Percentiles rank a stretch among this genome's conserved stretches.
phyloP scores from a whole-genome alignment of 179 eudicot species.

The Silene coronaria region DNA sequence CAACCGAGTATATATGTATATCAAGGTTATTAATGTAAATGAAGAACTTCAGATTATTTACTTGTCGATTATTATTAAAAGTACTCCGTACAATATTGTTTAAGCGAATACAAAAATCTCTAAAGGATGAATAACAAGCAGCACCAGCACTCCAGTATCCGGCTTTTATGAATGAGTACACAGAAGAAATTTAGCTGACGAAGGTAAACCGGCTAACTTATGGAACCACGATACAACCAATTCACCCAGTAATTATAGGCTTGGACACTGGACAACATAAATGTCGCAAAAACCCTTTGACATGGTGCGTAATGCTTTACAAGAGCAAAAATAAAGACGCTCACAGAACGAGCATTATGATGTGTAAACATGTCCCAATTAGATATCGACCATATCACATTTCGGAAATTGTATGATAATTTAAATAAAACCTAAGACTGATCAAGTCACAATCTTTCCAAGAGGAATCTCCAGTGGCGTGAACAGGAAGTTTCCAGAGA shows the following conservation, averaged over 20 bases:
- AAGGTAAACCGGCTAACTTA: neutral
- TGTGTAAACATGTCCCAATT: constrained; percentile 1
- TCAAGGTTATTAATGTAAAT: too few relatives aligned
- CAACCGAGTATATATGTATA: too few relatives aligned
- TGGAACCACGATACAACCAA: neutral
- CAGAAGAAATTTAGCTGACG: neutral
- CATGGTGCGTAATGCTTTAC: constrained; percentile 6
- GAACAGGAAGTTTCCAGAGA: constrained; percentile 74
- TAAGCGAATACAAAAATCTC: neutral
- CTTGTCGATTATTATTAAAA: too few relatives aligned
- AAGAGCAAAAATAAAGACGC: neutral
- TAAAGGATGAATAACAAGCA: neutral
- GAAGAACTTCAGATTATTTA: too few relatives aligned
- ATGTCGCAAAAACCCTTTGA: neutral
- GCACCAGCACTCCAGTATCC: neutral
- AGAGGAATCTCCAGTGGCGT: constrained; percentile 39
- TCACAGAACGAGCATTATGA: neutral
- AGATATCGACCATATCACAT: neutral
- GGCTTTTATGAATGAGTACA: neutral
- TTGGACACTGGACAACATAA: neutral
- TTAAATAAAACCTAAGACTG: neutral
- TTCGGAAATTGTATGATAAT: neutral
- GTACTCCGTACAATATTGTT: too few relatives aligned
- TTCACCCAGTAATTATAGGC: neutral
- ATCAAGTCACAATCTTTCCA: neutral